Percentiles rank a stretch among this genome's conserved stretches.
phyloP scores from a whole-genome alignment of 2,329 filamentous ascomycete genomes.

The Cryphonectria parasitica region DNA sequence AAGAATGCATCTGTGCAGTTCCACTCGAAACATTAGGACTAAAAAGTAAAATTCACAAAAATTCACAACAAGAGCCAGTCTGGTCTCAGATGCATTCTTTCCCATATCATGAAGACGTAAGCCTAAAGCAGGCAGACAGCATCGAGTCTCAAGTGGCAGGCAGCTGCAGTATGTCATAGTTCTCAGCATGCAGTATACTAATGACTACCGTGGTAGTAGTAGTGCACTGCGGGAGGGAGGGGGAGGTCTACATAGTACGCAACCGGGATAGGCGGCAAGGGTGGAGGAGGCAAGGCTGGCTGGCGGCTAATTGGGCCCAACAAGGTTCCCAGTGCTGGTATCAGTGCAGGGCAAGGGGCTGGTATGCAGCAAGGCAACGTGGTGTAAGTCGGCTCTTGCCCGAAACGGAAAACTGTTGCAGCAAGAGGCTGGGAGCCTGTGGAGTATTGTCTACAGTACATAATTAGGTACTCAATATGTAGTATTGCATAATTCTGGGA shows the following conservation, averaged over 20 bases:
- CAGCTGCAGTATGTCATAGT: background rate
- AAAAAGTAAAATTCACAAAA: too few relatives aligned
- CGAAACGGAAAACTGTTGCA: background rate
- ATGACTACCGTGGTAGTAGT: too few relatives aligned
- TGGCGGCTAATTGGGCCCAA: constrained; percentile 9
- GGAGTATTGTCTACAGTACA: background rate
- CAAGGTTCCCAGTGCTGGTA: background rate
- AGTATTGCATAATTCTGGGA: too few relatives aligned
- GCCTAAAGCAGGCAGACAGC: background rate
- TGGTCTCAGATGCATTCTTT: background rate
- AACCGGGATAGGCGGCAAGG: background rate
- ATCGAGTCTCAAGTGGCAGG: background rate
- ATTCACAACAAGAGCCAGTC: background rate
- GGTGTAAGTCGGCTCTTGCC: background rate
- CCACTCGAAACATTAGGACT: background rate
- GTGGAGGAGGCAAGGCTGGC: background rate
- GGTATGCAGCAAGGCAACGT: constrained; percentile 1
- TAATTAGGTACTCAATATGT: too few relatives aligned
- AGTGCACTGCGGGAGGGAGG: background rate
- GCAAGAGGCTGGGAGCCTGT: background rate
- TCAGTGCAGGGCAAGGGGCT: background rate
- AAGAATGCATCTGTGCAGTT: background rate
- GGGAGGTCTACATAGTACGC: background rate
- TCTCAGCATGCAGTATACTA: too few relatives aligned
- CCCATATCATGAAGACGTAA: background rate